Percentiles rank a stretch among this genome's conserved stretches.
phyloP scores from a whole-genome alignment of 2,329 filamentous ascomycete genomes.

The Fusarium drepaniforme region DNA sequence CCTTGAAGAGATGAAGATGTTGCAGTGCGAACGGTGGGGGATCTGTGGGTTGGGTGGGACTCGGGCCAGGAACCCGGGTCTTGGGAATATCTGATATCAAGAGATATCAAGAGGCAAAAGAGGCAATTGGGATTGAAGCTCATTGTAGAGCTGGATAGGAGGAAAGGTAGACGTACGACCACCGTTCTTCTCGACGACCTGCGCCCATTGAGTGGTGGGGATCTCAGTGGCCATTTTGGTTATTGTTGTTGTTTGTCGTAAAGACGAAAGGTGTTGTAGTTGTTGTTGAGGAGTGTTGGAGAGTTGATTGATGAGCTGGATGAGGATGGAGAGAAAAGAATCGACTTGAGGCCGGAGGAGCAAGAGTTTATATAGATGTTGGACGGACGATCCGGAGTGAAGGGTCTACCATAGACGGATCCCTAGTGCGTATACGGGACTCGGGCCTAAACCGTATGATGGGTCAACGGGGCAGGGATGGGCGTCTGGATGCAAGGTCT shows the following conservation, averaged over 20 bases:
- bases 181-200: constrained; percentile 87
- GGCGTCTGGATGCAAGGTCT: constrained; percentile 33
- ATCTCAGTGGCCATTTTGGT: constrained; percentile 61
- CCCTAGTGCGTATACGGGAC: constrained; percentile 31
- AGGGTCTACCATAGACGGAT: constrained; percentile 18
- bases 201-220: constrained; percentile 89
- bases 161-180: constrained; percentile 64
- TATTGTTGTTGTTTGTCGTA: constrained; percentile 34
- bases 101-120: constrained; percentile 16
- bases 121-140: constrained; percentile 15
- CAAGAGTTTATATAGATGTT: constrained; percentile 46
- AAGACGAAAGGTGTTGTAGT: constrained; percentile 32
- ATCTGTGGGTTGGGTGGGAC: constrained; percentile 28
- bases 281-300: constrained; percentile 33
- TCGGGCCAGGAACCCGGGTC: constrained; percentile 11
- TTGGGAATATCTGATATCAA: constrained; percentile 15
- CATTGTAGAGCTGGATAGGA: background rate
- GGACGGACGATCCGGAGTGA: constrained; percentile 32
- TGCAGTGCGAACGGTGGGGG: constrained; percentile 31
- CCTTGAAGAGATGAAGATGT: constrained; percentile 8
- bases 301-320: constrained; percentile 43
- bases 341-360: constrained; percentile 35
- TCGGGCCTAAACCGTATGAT: constrained; percentile 45
- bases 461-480: constrained; percentile 40
- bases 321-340: constrained; percentile 44